Base-by-base conservation (phyloP, 192 early-diverging fungal genomes). In the Pecoramyces ruminantium region DNA sequence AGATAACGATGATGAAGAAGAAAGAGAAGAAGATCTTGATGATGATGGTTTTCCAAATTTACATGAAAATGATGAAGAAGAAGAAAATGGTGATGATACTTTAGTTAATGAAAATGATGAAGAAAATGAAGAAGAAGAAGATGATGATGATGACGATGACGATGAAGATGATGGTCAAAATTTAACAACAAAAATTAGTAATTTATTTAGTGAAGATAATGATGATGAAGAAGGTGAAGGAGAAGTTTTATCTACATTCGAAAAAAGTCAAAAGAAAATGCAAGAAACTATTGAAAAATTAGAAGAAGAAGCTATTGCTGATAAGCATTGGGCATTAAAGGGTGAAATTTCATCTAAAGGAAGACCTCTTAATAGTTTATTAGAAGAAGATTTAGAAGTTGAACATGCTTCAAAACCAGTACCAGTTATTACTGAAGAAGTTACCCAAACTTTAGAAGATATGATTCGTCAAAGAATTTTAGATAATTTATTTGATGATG, bases 301-400 rank as follows among this genome's bases (percentile, higher is more conserved):
- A n/a, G 97, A 99, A 83, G 86, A 89, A 77, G 96, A 97, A 83
- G 93, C 93, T 13, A 86, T 98, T 14, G 90, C 88, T 29, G 87
- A 86, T 21, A 95, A 94, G 85, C 88, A 96, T 79, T 99, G 97
- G 97, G 92, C 94, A 28, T 86, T 97, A 83, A 89, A 86, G 17
- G 97, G 97, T 79, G 97, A 99, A 86, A 92, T 93, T 13, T 87
- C 86, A 30, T 88, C 93, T 13, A 92, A 89, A 28, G 87, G 87
- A n/a, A 91, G 97, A 29, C 97, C 97, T 27, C 81, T 95, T 39
- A 95, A 99, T 87, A 96, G 95, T 84, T 87, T 99, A 78, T 86
- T 99, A 42, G 96, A 94, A 84, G 96, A 98, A 82, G 93, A 96
- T 81, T 84, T 99, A 16, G 96, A 97, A 58, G 93, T 95, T 85